Conservation (phyloP, 2,329 filamentous ascomycete genomes). For the Akanthomyces uredinophilus region DNA sequence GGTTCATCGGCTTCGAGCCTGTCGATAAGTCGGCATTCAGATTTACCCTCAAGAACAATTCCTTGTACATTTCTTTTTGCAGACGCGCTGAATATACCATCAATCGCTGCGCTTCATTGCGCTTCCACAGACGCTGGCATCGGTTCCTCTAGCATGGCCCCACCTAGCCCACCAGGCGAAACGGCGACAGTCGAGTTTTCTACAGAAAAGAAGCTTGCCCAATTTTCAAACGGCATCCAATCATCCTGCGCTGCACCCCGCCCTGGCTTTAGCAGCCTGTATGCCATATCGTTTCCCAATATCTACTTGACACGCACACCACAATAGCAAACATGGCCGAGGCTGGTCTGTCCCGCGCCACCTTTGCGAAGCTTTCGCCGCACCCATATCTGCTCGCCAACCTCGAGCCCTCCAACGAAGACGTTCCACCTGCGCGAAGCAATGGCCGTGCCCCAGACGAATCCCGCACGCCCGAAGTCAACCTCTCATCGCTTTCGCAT, state of each 20-base stretch:
- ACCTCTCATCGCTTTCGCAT: slow-evolving; percentile 80
- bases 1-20: too few species aligned
- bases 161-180: neutral
- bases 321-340: slow-evolving; percentile 30
- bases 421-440: slow-evolving; percentile 57
- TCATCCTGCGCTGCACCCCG: neutral
- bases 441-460: slow-evolving; percentile 72
- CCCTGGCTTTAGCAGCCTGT: neutral
- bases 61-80: too few species aligned
- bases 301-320: neutral
- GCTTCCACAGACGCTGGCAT: too few species aligned
- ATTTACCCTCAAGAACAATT: too few species aligned
- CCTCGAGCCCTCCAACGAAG: slow-evolving; percentile 57
- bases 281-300: neutral
- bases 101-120: too few species aligned
- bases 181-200: neutral
- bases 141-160: neutral
- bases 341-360: slow-evolving; percentile 50
- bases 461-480: slow-evolving; percentile 67
- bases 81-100: too few species aligned
- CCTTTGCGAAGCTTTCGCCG: slow-evolving; percentile 86
- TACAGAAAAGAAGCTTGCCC: neutral
- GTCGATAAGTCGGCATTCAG: too few species aligned
- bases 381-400: slow-evolving; percentile 87
- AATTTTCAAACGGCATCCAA: neutral